phyloP scores from a whole-genome alignment of 2,329 filamentous ascomycete species.

The Aspergillus costaricaensis region DNA sequence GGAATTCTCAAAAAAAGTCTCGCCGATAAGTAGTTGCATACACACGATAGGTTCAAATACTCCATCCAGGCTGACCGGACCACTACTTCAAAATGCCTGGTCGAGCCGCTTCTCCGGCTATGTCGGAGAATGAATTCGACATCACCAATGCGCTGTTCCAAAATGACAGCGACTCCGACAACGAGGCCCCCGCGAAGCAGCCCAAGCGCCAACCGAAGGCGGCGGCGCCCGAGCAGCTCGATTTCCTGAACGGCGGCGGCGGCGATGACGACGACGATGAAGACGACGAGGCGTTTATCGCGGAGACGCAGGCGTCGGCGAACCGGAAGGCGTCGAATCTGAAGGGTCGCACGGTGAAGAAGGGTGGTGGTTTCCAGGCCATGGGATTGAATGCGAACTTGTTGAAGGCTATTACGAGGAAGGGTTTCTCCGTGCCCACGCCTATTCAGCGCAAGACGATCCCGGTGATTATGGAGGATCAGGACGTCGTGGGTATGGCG shows the following conservation, averaged over 20 bases:
- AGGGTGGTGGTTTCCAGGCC: slow-evolving; percentile 92
- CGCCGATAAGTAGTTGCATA: slow-evolving; percentile 10
- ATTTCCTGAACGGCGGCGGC: slow-evolving; percentile 62
- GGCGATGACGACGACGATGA: slow-evolving; percentile 59
- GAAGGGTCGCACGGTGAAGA: slow-evolving; percentile 85
- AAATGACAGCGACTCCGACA: slow-evolving; percentile 53
- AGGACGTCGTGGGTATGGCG: slow-evolving; percentile 99
- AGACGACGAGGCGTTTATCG: slow-evolving; percentile 85
- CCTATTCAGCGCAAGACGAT: slow-evolving; percentile 98
- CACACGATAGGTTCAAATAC: not conserved
- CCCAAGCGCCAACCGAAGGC: slow-evolving; percentile 56
- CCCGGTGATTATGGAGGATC: slow-evolving; percentile 81
- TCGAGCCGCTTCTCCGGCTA: slow-evolving; percentile 75
- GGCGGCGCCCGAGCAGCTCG: slow-evolving; percentile 38
- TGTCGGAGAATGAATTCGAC: slow-evolving; percentile 88
- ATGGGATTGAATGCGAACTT: slow-evolving; percentile 86
- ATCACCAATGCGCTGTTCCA: slow-evolving; percentile 78
- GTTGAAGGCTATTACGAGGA: slow-evolving; percentile 85
- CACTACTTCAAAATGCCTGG: slow-evolving; percentile 60
- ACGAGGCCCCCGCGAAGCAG: slow-evolving; percentile 36
- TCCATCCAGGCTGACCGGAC: not conserved
- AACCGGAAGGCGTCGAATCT: slow-evolving; percentile 82
- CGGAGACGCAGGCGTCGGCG: slow-evolving; percentile 78
- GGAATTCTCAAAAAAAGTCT: slow-evolving; percentile 27
- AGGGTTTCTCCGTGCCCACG: slow-evolving; percentile 94